Conservation (phyloP, 768 basidiomycete genomes). For the Agaricus blazei region DNA sequence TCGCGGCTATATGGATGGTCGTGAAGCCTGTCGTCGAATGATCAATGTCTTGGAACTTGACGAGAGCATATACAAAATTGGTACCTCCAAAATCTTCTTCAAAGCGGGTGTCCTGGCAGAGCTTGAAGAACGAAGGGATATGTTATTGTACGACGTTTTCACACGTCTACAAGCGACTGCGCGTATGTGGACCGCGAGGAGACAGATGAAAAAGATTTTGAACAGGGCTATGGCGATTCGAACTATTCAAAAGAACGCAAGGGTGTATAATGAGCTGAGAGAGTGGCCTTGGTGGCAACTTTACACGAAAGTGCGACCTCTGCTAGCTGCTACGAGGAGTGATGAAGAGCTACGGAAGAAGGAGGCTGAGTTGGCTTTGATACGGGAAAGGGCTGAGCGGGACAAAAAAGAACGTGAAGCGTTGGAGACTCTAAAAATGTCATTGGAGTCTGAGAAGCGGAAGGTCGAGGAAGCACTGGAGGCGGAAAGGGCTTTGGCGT, state of each 20-base stretch:
- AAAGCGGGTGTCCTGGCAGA: conserved; percentile 97
- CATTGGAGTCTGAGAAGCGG: conserved; percentile 78
- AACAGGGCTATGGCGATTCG: conserved; percentile 88
- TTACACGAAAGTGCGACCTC: conserved; percentile 91
- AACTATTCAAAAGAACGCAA: conserved; percentile 91
- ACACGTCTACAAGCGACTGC: conserved; percentile 83
- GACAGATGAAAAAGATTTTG: conserved; percentile 92
- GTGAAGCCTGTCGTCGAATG: conserved; percentile 90
- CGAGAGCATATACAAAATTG: conserved; percentile 79
- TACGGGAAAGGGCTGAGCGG: conserved; percentile 81
- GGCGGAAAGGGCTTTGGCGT: conserved; percentile 69
- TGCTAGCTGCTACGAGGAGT: conserved; percentile 86
- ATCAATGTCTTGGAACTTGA: conserved; percentile 87
- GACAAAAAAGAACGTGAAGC: conserved; percentile 79
- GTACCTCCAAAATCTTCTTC: conserved; percentile 98
- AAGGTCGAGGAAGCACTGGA: conserved; percentile 78
- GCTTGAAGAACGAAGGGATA: conserved; percentile 88
- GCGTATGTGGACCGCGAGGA: conserved; percentile 78
- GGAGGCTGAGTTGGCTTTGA: conserved; percentile 74
- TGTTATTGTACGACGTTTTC: conserved; percentile 84
- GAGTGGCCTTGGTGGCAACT: conserved; percentile 99
- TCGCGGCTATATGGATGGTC: conserved; percentile 95
- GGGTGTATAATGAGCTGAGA: conserved; percentile 81
- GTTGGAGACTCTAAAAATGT: conserved; percentile 75
- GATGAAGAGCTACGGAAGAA: conserved; percentile 91